Evolutionary conservation across 768 basidiomycete species (phyloP), one percentile per base, ranked within the genome.

Genomic region (Suillus spraguei): DNA sequence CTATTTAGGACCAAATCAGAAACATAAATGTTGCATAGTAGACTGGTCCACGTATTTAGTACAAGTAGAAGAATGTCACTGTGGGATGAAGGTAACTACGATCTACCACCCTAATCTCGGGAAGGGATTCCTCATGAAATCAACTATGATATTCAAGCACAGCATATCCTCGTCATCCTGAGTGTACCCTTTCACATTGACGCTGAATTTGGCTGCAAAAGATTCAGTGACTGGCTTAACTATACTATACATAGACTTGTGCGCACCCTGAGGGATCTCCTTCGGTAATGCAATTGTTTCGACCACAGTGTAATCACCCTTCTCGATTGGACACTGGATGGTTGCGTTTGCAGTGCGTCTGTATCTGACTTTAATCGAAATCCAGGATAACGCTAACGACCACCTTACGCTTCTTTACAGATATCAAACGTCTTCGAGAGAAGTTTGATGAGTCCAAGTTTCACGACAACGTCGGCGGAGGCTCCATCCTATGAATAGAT

Each of bases 391-490:
- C 46, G 36, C 35, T 39, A 61, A 56, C 28, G 33, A 63, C 22
- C 36, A 22, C 86, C 95, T 70, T 81, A 97, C 93, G 95, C 95
- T 77, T 98, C 96, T 64, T 96, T 83, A 73, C 97, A 99, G 38
- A 98, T 77, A 67, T 98, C 94, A 68, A 98, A 97, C 20, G 67
- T 71, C 79, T 93, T 97, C 52, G 81, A 76, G 38, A 99, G 78
- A n/a, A 99, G 74, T 79, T 94, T 97, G 72, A 99, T 85, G 35
- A 94, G 78, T 32, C 97, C 97, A n/a, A 99, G 82, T 76, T 98
- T 99, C 62, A 99, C 97, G 1, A 78, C 77, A 5, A 99, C 95
- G 67, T 96, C 88, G 9, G 91, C 97, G 69, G 86, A 92, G 44
- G 97, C 92, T 6, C 97, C 97, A 5, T 95, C 89, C 96, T 98